These are phyloP conservation scores for Scheffersomyces titani DNA, from an alignment of 1,139 yeast species.

Conservation along the genomic window DNA sequence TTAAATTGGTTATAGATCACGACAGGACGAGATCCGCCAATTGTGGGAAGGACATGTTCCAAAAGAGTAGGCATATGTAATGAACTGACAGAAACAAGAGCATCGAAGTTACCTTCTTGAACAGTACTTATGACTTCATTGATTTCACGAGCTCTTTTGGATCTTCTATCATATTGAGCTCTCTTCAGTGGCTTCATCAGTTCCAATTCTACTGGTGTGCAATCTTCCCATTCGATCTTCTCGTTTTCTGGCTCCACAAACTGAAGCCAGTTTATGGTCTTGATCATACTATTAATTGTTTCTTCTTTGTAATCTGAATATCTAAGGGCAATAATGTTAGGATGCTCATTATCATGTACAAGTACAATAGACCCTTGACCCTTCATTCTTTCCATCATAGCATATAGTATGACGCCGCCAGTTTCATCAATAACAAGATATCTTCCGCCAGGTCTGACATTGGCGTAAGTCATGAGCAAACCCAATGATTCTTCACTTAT, in stretches of 20 bases:
- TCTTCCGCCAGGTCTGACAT: constrained; percentile 85
- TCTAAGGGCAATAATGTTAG: constrained; percentile 71
- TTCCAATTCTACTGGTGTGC: constrained; percentile 52
- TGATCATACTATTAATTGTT: constrained; percentile 54
- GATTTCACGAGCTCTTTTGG: constrained; percentile 56
- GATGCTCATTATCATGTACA: constrained; percentile 90
- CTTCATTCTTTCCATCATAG: constrained; percentile 87
- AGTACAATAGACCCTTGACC: constrained; percentile 77
- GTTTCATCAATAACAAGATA: constrained; percentile 90
- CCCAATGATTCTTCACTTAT: constrained; percentile 85
- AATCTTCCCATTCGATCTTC: constrained; percentile 50
- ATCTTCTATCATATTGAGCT: constrained; percentile 68
- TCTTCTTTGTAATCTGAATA: constrained; percentile 64
- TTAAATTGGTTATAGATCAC: constrained; percentile 81
- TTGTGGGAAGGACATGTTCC: constrained; percentile 58
- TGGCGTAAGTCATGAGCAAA: constrained; percentile 70
- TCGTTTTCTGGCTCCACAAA: constrained; percentile 75
- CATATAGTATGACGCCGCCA: constrained; percentile 80
- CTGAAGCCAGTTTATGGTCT: constrained; percentile 77
- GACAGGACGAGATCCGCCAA: constrained; percentile 88
- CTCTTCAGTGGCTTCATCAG: constrained; percentile 61
- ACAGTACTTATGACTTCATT: constrained; percentile 55
- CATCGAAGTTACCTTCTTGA: constrained; percentile 66
- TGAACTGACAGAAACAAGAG: constrained; percentile 70
- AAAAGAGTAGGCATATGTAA: constrained; percentile 68